Base-by-base conservation (phyloP, 208 protist species). In the Acanthamoeba rhysodes region DNA sequence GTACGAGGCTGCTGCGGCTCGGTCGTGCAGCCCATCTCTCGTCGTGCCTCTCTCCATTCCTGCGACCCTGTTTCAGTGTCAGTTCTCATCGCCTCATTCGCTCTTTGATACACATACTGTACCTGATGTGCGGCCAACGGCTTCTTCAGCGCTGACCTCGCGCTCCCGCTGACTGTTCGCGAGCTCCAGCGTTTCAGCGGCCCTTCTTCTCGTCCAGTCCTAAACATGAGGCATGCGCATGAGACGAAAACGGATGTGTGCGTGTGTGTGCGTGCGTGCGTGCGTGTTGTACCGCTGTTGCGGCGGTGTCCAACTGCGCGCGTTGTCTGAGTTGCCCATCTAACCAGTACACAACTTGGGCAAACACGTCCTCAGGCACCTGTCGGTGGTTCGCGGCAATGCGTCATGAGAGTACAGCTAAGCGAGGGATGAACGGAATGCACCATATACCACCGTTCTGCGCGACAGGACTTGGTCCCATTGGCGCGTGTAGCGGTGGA, bases 401-500 rank as follows among this genome's bases (percentile, higher is more conserved):
- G 62, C 3, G n/a, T 9, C 2, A 10, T 48, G 62, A 29, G 20
- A 70, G 62, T 29, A 70, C 62, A 29, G 62, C 24, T n/a, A 0
- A n/a, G 24, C n/a, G 62, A n/a, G 62, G 20, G 2, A n/a, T 12
- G 62, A 70, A 70, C 27, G n/a, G 10, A 70, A 29, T 22, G 20
- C 10, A 12, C 4, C n/a, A n/a, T n/a, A 4, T 34, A 74, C 66
- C 32, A 34, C 2, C 12, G 22, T 22, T 10, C 66, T 22, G 27
- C 66, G 66, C 32, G 27, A 37, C 12, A 34, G n/a, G 32, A 96
- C 16, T 59, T 96, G 24, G 29, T 64, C 34, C 22, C 59, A 92
- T 27, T 93, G 57, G 12, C 64, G 91, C 9, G 96, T 96, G 76
- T 97, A 97, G 84, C 96, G 93, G 34, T 68, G 84, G 0, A 90